These are phyloP conservation scores for Ascomycota sp. DNA, from an alignment of 2,329 filamentous ascomycete species.

Conservation along the genomic window DNA sequence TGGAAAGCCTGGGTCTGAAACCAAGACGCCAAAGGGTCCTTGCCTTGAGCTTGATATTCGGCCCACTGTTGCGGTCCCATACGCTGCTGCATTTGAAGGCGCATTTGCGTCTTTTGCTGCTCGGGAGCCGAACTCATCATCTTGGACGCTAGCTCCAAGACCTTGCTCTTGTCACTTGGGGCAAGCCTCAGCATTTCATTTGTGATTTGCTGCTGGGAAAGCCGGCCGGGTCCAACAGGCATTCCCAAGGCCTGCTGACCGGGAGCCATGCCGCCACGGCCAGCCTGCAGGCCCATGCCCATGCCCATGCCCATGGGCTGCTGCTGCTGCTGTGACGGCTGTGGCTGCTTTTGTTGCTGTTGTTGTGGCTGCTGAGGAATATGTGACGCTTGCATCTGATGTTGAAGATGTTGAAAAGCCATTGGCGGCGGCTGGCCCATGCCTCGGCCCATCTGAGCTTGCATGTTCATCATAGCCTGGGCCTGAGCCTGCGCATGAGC, in stretches of 20 bases:
- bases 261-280: constrained; percentile 18
- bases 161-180: constrained; percentile 22
- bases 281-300: constrained; percentile 11
- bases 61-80: constrained; percentile 20
- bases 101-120: constrained; percentile 17
- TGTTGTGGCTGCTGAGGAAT: constrained; percentile 19
- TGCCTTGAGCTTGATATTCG: constrained; percentile 21
- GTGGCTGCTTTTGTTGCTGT: constrained; percentile 5
- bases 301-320: constrained; percentile 10
- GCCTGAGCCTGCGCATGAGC: constrained; percentile 19
- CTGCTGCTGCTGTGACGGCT: constrained; percentile 10
- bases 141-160: constrained; percentile 22
- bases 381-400: constrained; percentile 34
- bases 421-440: constrained; percentile 29
- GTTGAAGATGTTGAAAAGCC: constrained; percentile 36
- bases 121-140: constrained; percentile 21
- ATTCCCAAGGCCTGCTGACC: constrained; percentile 20
- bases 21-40: constrained; percentile 28
- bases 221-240: constrained; percentile 14
- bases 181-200: constrained; percentile 18
- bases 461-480: constrained; percentile 32
- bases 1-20: constrained; percentile 26
- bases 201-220: constrained; percentile 8
- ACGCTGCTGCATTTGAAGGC: constrained; percentile 15
- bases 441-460: constrained; percentile 28